phyloP scores from a whole-genome alignment of 2,329 filamentous ascomycete genomes.

The Diaporthe sp. region DNA sequence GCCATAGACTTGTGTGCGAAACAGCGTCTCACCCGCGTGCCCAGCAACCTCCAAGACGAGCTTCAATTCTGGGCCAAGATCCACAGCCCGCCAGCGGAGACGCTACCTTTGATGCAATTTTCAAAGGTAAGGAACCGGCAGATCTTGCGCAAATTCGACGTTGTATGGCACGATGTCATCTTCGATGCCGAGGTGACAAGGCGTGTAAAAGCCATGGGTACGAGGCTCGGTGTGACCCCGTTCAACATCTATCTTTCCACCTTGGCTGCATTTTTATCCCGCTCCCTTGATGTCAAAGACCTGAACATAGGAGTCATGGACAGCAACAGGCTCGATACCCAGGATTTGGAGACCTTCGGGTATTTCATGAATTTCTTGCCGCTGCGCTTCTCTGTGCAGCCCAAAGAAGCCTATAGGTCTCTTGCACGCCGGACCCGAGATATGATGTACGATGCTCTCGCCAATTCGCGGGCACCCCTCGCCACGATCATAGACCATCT shows the following conservation, averaged over 20 bases:
- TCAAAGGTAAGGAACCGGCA: too few species aligned
- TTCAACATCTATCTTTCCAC: conserved; percentile 60
- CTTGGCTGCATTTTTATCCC: conserved; percentile 49
- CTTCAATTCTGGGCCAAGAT: too few species aligned
- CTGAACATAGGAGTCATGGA: conserved; percentile 61
- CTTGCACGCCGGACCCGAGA: conserved; percentile 38
- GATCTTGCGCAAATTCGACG: too few species aligned
- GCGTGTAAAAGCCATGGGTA: not conserved
- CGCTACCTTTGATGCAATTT: too few species aligned
- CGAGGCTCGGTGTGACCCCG: conserved; percentile 27
- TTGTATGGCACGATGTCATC: too few species aligned
- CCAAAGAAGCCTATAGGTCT: conserved; percentile 43
- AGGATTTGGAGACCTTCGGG: conserved; percentile 51
- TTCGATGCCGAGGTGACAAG: too few species aligned
- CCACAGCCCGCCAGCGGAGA: too few species aligned
- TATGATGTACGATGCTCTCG: conserved; percentile 49
- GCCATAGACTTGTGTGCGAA: too few species aligned
- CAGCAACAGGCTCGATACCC: conserved; percentile 51
- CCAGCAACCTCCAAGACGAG: too few species aligned
- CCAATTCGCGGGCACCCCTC: conserved; percentile 57
- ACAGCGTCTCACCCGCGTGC: too few species aligned
- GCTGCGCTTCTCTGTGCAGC: conserved; percentile 46
- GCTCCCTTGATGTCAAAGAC: conserved; percentile 47
- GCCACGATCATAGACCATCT: conserved; percentile 58
- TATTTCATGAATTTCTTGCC: conserved; percentile 61